Evolutionary conservation across 345 rosid genomes (phyloP), one percentile per base, ranked within the genome.

Genomic region (Camelina hispida): DNA sequence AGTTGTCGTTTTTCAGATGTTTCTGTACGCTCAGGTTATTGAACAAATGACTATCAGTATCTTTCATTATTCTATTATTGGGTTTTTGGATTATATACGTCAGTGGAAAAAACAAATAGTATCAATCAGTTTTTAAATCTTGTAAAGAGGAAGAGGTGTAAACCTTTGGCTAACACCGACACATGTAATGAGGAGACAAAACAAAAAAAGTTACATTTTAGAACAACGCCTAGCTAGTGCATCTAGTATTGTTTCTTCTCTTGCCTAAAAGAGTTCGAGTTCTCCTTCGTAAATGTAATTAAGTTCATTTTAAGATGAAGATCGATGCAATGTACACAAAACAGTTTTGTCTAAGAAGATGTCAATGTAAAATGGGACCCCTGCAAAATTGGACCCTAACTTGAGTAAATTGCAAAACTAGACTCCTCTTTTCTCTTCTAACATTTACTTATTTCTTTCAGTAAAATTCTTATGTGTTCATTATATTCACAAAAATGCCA

Each of bases 1-100:
- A 10, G 13, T 55, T 44, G 71, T 34, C 65, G 57, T 73, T 62
- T 54, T 57, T 4, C 7, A 12, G 28, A 37, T 42, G 20, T 35
- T 18, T 7, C 6, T 57, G 44, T 14, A 3, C 22, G 44, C 56
- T 44, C 56, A 58, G 74, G 22, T 69, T 44, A 43, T 14, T 55
- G 32, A 65, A 22, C 3, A 25, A 46, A 17, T 32, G 7, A 15
- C 13, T n/a, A 3, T 0, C 3, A 13, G 6, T 47, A 47, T 47
- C 52, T 48, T 48, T 48, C 7, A 7, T 9, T 50, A 2, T 18
- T 9, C 18, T 13, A 50, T 18, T 50, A 50, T 18, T 50, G 54
- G 25, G 54, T 50, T 17, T 50, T 50, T 50, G 54, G 13, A 47
- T 48, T 48, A 9, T 16, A 48, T 47, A 48, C 17, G 23, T 16